phyloP scores from a whole-genome alignment of 1,139 yeast genomes.

The Yamadazyma epiphylla region DNA sequence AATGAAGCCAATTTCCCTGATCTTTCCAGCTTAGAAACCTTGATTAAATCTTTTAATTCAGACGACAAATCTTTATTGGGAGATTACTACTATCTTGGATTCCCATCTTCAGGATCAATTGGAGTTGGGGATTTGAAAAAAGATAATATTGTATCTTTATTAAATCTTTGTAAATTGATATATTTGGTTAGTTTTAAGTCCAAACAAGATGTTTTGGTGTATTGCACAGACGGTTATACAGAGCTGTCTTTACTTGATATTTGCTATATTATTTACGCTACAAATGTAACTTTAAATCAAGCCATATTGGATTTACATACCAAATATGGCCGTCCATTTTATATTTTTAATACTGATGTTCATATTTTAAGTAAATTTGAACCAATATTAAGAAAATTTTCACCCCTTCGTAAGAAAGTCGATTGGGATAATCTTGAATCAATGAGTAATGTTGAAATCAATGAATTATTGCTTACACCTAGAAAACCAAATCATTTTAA shows the following conservation, averaged over 20 bases:
- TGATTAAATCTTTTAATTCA: constrained; percentile 25
- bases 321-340: constrained; percentile 72
- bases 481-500: constrained; percentile 8
- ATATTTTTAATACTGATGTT: constrained; percentile 75
- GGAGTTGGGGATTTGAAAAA: constrained; percentile 67
- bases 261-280: constrained; percentile 66
- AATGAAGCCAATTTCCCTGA: constrained; percentile 62
- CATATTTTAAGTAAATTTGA: constrained; percentile 62
- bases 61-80: constrained; percentile 14
- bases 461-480: constrained; percentile 24
- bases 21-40: constrained; percentile 27
- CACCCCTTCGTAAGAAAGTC: constrained; percentile 36
- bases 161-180: constrained; percentile 61
- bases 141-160: constrained; percentile 51
- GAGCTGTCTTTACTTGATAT: constrained; percentile 76
- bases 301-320: constrained; percentile 59
- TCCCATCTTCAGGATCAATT: constrained; percentile 83
- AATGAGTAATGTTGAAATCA: constrained; percentile 28
- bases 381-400: constrained; percentile 49
- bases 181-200: constrained; percentile 38
- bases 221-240: constrained; percentile 90
- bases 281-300: constrained; percentile 49
- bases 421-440: constrained; percentile 25
- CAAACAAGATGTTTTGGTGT: constrained; percentile 42
- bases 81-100: constrained; percentile 47